Conservation (phyloP, 495 filamentous ascomycete species). For the Aspergillus campestris region DNA sequence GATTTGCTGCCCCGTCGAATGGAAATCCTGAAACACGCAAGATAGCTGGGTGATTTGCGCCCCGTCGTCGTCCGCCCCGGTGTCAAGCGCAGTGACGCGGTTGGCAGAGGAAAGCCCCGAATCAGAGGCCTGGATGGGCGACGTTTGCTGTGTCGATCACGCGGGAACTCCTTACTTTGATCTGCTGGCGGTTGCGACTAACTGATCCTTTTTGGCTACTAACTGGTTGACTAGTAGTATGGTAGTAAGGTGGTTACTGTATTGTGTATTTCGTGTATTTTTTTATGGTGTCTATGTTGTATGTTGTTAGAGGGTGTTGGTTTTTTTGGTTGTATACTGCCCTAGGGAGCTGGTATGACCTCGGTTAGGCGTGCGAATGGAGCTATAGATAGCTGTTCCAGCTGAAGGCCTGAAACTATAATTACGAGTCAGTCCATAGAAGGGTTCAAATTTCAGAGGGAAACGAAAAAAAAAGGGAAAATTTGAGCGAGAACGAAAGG, state of each 20-base stretch:
- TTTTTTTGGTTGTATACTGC: neutral
- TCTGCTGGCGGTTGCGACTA: conserved; percentile 9
- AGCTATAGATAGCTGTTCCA: neutral
- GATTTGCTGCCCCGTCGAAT: too few species aligned
- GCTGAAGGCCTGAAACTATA: neutral
- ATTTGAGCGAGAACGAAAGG: conserved; percentile 4
- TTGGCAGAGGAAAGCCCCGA: conserved; percentile 5
- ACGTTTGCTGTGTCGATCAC: conserved; percentile 28
- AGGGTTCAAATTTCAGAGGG: neutral
- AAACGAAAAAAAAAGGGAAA: neutral
- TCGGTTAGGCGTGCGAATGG: neutral
- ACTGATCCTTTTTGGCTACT: conserved; percentile 3
- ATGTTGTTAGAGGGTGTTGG: too few species aligned
- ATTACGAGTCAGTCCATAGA: neutral
- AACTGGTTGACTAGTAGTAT: neutral
- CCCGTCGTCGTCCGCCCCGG: too few species aligned
- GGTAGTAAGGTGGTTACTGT: neutral
- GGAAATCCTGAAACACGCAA: too few species aligned
- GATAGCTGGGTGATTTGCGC: too few species aligned
- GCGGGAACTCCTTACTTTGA: conserved; percentile 29
- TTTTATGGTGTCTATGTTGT: too few species aligned
- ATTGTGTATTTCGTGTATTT: neutral
- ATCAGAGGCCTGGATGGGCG: conserved; percentile 4
- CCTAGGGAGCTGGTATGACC: neutral
- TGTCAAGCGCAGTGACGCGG: conserved; percentile 6